Evolutionary conservation across 805 yeast genomes (phyloP).

Genomic region (Yarrowia phangngaensis): DNA sequence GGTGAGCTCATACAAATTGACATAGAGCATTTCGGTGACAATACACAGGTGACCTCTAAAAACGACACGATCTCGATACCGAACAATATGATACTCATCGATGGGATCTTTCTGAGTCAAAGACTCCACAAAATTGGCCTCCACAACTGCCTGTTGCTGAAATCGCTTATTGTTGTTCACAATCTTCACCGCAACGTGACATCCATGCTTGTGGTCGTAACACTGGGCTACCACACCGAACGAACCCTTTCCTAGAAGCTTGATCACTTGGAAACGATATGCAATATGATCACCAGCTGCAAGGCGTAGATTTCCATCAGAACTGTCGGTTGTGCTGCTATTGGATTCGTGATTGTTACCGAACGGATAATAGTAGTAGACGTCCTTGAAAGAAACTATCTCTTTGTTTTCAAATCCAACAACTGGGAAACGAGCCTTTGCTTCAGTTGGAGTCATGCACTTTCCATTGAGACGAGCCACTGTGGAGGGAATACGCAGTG

Average conservation of each 20-base stretch:
- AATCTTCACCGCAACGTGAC: slow-evolving; percentile 67
- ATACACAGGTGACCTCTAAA: slow-evolving; percentile 83
- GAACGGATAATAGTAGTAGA: slow-evolving; percentile 32
- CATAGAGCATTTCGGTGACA: slow-evolving; percentile 64
- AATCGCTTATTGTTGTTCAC: slow-evolving; percentile 69
- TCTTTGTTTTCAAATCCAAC: slow-evolving; percentile 49
- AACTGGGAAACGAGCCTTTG: slow-evolving; percentile 55
- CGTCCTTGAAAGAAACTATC: slow-evolving; percentile 30
- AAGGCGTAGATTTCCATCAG: slow-evolving; percentile 56
- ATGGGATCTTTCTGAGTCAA: slow-evolving; percentile 42
- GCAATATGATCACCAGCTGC: slow-evolving; percentile 66
- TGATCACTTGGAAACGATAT: slow-evolving; percentile 62
- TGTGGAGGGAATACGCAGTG: slow-evolving; percentile 22
- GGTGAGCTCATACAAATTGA: slow-evolving; percentile 60
- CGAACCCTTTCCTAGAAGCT: slow-evolving; percentile 68
- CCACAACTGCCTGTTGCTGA: slow-evolving; percentile 74
- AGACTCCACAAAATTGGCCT: slow-evolving; percentile 60
- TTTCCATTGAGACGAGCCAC: slow-evolving; percentile 31
- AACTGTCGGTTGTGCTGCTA: slow-evolving; percentile 50
- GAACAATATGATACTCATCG: slow-evolving; percentile 44
- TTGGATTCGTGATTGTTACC: slow-evolving; percentile 53
- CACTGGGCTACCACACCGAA: slow-evolving; percentile 76
- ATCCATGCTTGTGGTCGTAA: slow-evolving; percentile 58
- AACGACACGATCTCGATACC: slow-evolving; percentile 64
- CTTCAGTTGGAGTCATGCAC: slow-evolving; percentile 29